Evolutionary conservation across 1,139 yeast genomes (phyloP).

Genomic region (Suhomyces maxii): DNA sequence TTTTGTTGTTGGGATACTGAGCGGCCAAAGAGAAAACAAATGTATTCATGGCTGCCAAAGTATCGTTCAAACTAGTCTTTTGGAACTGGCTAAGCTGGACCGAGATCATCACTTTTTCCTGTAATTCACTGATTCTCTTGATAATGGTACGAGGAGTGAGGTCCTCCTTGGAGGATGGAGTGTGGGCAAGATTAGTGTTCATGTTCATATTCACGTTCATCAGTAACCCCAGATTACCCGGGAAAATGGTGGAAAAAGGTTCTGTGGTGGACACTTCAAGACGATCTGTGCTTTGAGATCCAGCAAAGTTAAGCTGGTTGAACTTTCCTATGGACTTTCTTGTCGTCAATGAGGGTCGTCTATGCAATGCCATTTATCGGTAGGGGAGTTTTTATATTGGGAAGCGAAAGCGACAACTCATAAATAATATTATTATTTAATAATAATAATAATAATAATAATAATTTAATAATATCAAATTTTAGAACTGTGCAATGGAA

Average conservation of each 20-base stretch:
- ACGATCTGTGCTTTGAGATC: neutral
- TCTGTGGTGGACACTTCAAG: neutral
- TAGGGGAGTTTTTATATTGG: too few relatives aligned
- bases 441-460: too few relatives aligned
- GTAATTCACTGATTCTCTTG: slow-evolving; percentile 5
- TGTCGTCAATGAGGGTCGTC: slow-evolving; percentile 7
- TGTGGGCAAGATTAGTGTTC: neutral
- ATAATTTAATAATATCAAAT: too few relatives aligned
- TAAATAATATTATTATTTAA: too few relatives aligned
- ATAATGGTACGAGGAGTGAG: slow-evolving; percentile 1
- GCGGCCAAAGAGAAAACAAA: slow-evolving; percentile 13
- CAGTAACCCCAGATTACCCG: neutral
- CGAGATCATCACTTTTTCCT: slow-evolving; percentile 4
- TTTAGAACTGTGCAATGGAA: too few relatives aligned
- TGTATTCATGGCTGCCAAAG: slow-evolving; percentile 10
- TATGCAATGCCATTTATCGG: slow-evolving; percentile 2
- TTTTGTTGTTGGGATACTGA: slow-evolving; percentile 11
- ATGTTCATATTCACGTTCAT: neutral
- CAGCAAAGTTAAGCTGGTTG: slow-evolving; percentile 8
- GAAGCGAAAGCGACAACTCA: too few relatives aligned
- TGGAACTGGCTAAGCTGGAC: slow-evolving; percentile 14
- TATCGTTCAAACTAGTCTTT: slow-evolving; percentile 11
- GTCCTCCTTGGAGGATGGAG: slow-evolving; percentile 2
- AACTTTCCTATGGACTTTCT: slow-evolving; percentile 7
- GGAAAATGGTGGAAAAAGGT: neutral